phyloP scores from a whole-genome alignment of 2,329 filamentous ascomycete genomes.

The Fusarium lateritium region DNA sequence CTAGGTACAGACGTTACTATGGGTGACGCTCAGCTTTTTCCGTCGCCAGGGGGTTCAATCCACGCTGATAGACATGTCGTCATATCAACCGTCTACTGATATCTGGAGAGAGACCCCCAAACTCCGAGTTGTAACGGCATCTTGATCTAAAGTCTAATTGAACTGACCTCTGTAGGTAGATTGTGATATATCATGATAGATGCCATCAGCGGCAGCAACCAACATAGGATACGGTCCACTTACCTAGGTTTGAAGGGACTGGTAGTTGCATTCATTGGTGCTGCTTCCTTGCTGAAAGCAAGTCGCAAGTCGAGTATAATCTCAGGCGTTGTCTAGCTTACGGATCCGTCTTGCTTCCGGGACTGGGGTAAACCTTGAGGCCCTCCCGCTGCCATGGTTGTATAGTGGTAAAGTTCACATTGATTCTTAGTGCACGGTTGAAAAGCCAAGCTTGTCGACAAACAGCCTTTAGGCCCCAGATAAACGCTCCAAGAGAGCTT shows the following conservation, averaged over 20 bases:
- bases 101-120: neutral
- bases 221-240: neutral
- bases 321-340: neutral
- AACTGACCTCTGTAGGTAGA: neutral
- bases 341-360: constrained; percentile 15
- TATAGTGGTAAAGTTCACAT: neutral
- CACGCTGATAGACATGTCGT: neutral
- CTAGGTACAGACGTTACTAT: no score
- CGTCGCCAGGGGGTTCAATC: neutral
- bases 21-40: neutral
- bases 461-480: neutral
- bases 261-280: neutral
- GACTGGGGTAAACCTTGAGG: constrained; percentile 11
- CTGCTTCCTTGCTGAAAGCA: neutral
- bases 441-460: neutral
- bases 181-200: constrained; percentile 10
- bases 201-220: neutral
- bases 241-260: neutral
- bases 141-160: constrained; percentile 1
- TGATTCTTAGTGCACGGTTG: neutral
- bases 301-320: neutral
- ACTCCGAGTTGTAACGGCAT: constrained; percentile 3
- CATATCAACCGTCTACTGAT: constrained; percentile 11
- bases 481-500: neutral
- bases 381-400: neutral